Conservation (phyloP, 305 asterid species). For the Fraxinus dipetala region DNA sequence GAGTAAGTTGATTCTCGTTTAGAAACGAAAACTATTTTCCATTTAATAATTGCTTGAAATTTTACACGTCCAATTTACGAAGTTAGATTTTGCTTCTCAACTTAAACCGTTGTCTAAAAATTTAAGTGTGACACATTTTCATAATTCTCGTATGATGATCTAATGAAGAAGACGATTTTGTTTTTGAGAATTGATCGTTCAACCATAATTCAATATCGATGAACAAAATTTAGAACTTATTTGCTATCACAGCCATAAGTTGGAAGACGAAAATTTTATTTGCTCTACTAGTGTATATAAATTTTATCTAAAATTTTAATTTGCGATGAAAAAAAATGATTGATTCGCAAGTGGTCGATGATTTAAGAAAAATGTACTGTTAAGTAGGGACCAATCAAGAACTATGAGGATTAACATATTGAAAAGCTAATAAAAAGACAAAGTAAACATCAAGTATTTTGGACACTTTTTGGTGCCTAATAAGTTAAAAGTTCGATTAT, state of each 20-base stretch:
- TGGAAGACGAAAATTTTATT: neutral
- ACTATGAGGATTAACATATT: neutral
- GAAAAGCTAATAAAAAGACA: neutral
- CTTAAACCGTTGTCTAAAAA: neutral
- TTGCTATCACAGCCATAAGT: neutral
- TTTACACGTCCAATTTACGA: neutral
- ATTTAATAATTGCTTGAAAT: neutral
- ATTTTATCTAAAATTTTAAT: neutral
- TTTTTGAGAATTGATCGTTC: neutral
- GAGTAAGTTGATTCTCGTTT: neutral
- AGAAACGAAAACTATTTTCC: neutral
- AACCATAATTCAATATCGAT: neutral
- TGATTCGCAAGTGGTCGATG: neutral
- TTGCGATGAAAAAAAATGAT: neutral
- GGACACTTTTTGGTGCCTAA: neutral
- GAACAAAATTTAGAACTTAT: neutral
- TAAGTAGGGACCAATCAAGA: neutral
- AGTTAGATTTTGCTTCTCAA: no score
- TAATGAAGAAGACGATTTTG: neutral
- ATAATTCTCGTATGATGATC: neutral
- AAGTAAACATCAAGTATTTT: neutral
- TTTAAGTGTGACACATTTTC: neutral
- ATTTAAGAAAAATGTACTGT: neutral
- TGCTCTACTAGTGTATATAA: neutral
- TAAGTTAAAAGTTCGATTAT: neutral